phyloP scores from a whole-genome alignment of 495 filamentous ascomycete species.

The Glonium stellatum region DNA sequence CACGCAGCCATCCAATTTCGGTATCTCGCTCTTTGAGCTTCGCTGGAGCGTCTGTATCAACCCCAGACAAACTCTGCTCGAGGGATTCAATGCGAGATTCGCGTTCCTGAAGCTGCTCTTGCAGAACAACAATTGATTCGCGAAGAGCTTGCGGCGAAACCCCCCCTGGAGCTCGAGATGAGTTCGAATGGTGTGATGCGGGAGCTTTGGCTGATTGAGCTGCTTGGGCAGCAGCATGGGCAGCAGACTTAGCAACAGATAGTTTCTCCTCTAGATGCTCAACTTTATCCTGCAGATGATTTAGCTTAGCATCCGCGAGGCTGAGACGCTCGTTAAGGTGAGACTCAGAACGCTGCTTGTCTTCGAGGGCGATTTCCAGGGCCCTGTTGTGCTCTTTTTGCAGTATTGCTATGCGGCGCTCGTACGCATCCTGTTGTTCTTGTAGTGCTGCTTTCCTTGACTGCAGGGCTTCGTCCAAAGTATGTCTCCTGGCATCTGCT shows the following conservation, averaged over 20 bases:
- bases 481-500: constrained; percentile 44
- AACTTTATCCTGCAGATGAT: constrained; percentile 74
- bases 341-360: constrained; percentile 35
- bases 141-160: constrained; percentile 89
- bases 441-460: constrained; percentile 58
- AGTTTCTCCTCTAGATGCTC: constrained; percentile 80
- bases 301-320: constrained; percentile 70
- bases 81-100: constrained; percentile 83
- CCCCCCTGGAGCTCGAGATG: constrained; percentile 63
- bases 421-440: constrained; percentile 62
- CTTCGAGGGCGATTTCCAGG: constrained; percentile 50
- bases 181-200: constrained; percentile 39
- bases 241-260: constrained; percentile 83
- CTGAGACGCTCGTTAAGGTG: constrained; percentile 55
- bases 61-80: constrained; percentile 57
- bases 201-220: constrained; percentile 58
- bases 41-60: constrained; percentile 64
- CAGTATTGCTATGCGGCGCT: constrained; percentile 58
- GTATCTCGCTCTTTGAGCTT: constrained; percentile 84
- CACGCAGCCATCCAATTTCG: constrained; percentile 93
- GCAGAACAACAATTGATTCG: constrained; percentile 90
- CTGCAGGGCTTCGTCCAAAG: constrained; percentile 50
- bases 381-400: constrained; percentile 66
- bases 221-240: constrained; percentile 75
- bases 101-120: constrained; percentile 92